A percentile compares a stretch with the other conserved stretches of the same genome.
Evolutionary conservation across 805 yeast species (phyloP).

Genomic region (Brettanomyces custersianus): DNA sequence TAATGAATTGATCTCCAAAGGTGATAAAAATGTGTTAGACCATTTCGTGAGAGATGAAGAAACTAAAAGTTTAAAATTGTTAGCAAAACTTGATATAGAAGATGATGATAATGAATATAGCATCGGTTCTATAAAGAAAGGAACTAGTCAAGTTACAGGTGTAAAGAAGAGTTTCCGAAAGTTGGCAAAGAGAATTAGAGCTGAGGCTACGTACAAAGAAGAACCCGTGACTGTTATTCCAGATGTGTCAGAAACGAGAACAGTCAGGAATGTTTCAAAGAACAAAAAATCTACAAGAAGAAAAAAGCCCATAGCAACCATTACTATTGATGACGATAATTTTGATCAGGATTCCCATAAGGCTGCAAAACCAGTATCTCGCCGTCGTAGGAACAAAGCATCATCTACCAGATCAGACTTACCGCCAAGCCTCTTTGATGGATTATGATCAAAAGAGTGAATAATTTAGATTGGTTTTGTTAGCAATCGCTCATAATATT

Average conservation of each 20-base stretch:
- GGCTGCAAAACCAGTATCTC: too few species aligned
- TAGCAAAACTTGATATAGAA: conserved; percentile 28
- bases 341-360: too few species aligned
- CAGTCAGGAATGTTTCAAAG: neutral
- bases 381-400: too few species aligned
- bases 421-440: too few species aligned
- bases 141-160: conserved; percentile 9
- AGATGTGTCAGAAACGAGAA: too few species aligned
- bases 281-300: neutral
- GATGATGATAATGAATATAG: conserved; percentile 1
- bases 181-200: conserved; percentile 21
- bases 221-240: too few species aligned
- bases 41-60: conserved; percentile 53
- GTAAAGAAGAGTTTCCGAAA: conserved; percentile 21
- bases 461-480: too few species aligned
- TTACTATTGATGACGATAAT: too few species aligned
- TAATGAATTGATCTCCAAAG: conserved; percentile 65
- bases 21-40: conserved; percentile 65
- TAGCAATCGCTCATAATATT: too few species aligned
- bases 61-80: conserved; percentile 38
- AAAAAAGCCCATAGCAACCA: neutral
- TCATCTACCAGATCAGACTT: too few species aligned
- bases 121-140: too few species aligned
- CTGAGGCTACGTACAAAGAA: conserved; percentile 10
- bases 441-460: too few species aligned